Evolutionary conservation across 2,329 filamentous ascomycete genomes (phyloP).

Genomic region (Fusarium penzigii): DNA sequence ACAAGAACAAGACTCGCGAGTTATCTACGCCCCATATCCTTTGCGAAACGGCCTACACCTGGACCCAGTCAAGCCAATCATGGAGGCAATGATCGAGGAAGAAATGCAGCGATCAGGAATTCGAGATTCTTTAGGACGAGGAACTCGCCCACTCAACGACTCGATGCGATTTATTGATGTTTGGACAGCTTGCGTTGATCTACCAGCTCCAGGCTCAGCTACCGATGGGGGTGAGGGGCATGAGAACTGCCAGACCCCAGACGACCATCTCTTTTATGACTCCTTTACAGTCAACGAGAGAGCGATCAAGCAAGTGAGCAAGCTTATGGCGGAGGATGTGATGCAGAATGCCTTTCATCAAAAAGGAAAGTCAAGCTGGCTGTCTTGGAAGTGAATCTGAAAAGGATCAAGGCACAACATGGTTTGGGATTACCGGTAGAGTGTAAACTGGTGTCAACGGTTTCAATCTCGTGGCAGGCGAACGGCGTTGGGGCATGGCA

Average conservation of each 20-base stretch:
- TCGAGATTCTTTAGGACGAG: slow-evolving; percentile 46
- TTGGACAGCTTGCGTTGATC: slow-evolving; percentile 42
- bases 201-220: slow-evolving; percentile 12
- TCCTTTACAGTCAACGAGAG: slow-evolving; percentile 45
- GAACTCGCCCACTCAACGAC: slow-evolving; percentile 34
- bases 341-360: slow-evolving; percentile 26
- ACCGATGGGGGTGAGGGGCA: slow-evolving; percentile 10
- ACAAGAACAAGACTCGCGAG: slow-evolving; percentile 11
- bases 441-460: background rate
- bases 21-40: slow-evolving; percentile 36
- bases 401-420: background rate
- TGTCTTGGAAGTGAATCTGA: slow-evolving; percentile 12
- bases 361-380: slow-evolving; percentile 17
- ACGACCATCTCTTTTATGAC: slow-evolving; percentile 54
- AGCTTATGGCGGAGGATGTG: slow-evolving; percentile 18
- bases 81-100: slow-evolving; percentile 48
- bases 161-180: slow-evolving; percentile 43
- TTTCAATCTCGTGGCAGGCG: background rate
- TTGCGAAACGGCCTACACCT: slow-evolving; percentile 45
- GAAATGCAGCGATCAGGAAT: slow-evolving; percentile 46
- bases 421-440: background rate
- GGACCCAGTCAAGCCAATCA: slow-evolving; percentile 41
- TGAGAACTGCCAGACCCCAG: slow-evolving; percentile 42
- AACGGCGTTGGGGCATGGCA: too few species aligned
- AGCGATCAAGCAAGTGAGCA: slow-evolving; percentile 28